Base-by-base conservation (phyloP, 2,329 filamentous ascomycete species). In the Colletotrichum cereale region DNA sequence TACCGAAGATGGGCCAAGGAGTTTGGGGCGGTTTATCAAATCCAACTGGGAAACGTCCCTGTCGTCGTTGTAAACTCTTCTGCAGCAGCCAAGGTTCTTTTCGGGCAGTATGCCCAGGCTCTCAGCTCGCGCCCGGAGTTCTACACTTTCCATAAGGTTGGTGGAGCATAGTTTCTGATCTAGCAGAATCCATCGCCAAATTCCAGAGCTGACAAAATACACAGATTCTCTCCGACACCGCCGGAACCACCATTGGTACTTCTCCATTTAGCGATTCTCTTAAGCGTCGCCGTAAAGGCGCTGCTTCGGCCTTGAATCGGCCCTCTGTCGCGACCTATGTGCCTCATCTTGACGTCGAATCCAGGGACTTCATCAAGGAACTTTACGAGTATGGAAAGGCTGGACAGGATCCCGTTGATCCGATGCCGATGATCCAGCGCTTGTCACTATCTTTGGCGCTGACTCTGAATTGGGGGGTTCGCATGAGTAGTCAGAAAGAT, bases 361-460 rank as follows among this genome's bases (percentile, higher is more conserved):
- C 88, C 2, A 87, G 86, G 26, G 87, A 89, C 63, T 92, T 92
- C 64, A 82, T 92, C 60, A 84, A 85, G 55, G 91, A 92, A 71
- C 84, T 90, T 0, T 83, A 88, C 68, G 83, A 85, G 26, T 88
- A 90, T 72, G 90, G 90, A 3, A 80, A 86, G 8, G 84, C 82
- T 1, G 90, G 90, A 0, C 79, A 80, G 1, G 80, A 80, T 2
- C 83, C 88, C 0, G 86, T 92, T 0, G 88, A 92, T 67, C 89
- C 90, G 0, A 89, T 91, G 88, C 88, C 90, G 0, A 90, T 91
- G 86, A 91, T 92, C 56, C 90, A 92, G 75, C 86, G 90, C 0
- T 83, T 92, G 0, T 88, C 86, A 16, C 80, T 92, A 4, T 90
- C 87, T n/a, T 82, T 92, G 3, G 86, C 89, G 0, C 78, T 92